Conservation (phyloP, 768 basidiomycete genomes). For the Termitomyces sp. region DNA sequence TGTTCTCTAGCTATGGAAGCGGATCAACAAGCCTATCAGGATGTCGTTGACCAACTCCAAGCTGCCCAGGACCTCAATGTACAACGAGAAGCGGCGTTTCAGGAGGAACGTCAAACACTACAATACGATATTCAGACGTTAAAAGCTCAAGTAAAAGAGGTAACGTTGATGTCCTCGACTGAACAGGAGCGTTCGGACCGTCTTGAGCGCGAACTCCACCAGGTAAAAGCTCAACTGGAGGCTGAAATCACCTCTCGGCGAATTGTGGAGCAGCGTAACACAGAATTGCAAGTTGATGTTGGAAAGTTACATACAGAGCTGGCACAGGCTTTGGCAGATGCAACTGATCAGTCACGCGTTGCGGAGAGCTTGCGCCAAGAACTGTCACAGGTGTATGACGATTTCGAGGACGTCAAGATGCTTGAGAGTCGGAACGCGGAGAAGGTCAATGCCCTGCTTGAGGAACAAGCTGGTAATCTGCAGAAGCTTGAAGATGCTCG, state of each 20-base stretch:
- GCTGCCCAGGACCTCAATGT: conserved; percentile 49
- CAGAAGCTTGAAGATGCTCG: conserved; percentile 73
- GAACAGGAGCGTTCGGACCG: conserved; percentile 50
- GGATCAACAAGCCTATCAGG: conserved; percentile 71
- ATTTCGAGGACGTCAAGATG: conserved; percentile 63
- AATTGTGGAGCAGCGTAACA: conserved; percentile 60
- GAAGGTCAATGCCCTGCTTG: conserved; percentile 60
- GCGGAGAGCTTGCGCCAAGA: conserved; percentile 61
- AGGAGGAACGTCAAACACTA: conserved; percentile 51
- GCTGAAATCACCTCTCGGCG: conserved; percentile 55
- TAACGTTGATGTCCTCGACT: conserved; percentile 27
- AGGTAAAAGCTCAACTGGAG: conserved; percentile 58
- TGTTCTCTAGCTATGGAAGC: conserved; percentile 53
- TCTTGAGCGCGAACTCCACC: conserved; percentile 60
- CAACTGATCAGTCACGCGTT: conserved; percentile 55
- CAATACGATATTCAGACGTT: conserved; percentile 55
- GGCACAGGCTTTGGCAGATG: conserved; percentile 56
- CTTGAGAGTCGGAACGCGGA: conserved; percentile 59
- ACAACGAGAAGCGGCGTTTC: conserved; percentile 50
- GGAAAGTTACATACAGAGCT: conserved; percentile 51
- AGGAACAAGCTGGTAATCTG: conserved; percentile 71
- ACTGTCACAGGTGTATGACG: conserved; percentile 50
- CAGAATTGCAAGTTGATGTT: conserved; percentile 47
- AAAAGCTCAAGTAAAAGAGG: conserved; percentile 34
- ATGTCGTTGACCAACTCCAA: conserved; percentile 64